A percentile compares a stretch with the other conserved stretches of the same genome.
Evolutionary conservation across 2,329 filamentous ascomycete species (phyloP).

Genomic region (Cryphonectria parasitica): DNA sequence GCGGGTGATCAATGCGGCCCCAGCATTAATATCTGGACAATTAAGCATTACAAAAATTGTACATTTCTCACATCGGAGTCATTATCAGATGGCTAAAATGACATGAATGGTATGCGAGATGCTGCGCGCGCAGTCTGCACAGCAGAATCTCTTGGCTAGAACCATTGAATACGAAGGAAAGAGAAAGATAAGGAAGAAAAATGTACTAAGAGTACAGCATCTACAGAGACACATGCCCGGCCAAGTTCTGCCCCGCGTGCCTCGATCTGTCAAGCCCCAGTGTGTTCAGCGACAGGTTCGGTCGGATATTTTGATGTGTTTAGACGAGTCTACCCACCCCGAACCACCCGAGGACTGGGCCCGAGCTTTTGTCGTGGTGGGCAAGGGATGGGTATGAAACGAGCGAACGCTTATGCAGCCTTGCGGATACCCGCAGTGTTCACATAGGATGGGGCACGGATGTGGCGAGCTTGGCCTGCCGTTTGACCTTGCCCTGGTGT

Average conservation of each 20-base stretch:
- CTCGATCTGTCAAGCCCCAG: not conserved
- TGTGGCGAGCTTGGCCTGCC: not conserved
- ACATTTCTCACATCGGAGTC: not conserved
- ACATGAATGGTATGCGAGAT: not conserved
- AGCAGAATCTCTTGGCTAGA: not conserved
- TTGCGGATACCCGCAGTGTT: constrained; percentile 18
- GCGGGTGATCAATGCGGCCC: not conserved
- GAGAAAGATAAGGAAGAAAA: not conserved
- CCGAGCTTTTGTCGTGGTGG: constrained; percentile 5
- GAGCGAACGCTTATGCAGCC: constrained; percentile 22
- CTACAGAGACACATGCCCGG: not conserved
- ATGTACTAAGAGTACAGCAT: not conserved
- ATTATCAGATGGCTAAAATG: not conserved
- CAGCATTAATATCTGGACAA: not conserved
- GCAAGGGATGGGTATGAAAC: constrained; percentile 15
- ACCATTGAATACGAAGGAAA: not conserved
- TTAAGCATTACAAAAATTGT: not conserved
- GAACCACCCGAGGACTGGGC: not conserved
- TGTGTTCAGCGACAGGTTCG: not conserved
- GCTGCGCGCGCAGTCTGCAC: not conserved
- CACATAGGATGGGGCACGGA: constrained; percentile 2
- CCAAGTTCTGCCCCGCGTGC: not conserved
- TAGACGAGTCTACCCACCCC: not conserved
- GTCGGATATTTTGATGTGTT: not conserved
- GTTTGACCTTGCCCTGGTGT: not conserved